These are phyloP conservation scores for Aspergillus pseudonomiae DNA, from an alignment of 2,329 filamentous ascomycete species.

Conservation along the genomic window DNA sequence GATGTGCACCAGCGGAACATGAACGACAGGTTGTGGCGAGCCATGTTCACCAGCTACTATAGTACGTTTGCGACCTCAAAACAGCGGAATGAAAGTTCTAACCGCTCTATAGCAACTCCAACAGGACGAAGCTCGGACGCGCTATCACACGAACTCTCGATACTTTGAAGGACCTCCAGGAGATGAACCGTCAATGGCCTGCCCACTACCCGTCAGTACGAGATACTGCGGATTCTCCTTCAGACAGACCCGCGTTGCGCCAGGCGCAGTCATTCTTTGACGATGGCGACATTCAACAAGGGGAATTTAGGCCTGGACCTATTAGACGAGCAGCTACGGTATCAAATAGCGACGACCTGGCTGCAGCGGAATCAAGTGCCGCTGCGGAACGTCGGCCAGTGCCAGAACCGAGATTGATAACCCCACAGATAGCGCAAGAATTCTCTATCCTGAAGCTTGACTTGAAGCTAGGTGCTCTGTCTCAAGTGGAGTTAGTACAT, in stretches of 20 bases:
- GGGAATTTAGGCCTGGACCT: slow-evolving; percentile 51
- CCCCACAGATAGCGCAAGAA: slow-evolving; percentile 90
- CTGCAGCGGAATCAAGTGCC: slow-evolving; percentile 74
- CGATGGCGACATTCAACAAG: slow-evolving; percentile 23
- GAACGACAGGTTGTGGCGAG: slow-evolving; percentile 72
- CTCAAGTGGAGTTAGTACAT: slow-evolving; percentile 89
- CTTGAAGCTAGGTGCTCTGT: slow-evolving; percentile 81
- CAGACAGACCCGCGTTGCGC: slow-evolving; percentile 40
- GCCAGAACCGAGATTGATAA: slow-evolving; percentile 79
- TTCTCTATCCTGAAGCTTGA: slow-evolving; percentile 96
- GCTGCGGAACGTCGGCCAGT: slow-evolving; percentile 63
- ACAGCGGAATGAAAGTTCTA: slow-evolving; percentile 14
- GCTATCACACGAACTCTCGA: slow-evolving; percentile 87
- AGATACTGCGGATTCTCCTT: slow-evolving; percentile 28
- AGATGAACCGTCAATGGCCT: slow-evolving; percentile 90
- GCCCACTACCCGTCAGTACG: slow-evolving; percentile 81
- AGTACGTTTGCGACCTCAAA: slow-evolving; percentile 47
- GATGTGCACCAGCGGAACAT: slow-evolving; percentile 52
- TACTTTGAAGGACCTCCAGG: slow-evolving; percentile 77
- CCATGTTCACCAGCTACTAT: slow-evolving; percentile 90
- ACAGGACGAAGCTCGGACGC: slow-evolving; percentile 81
- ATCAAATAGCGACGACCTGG: slow-evolving; percentile 59
- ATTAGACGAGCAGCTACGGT: slow-evolving; percentile 74
- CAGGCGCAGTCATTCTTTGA: slow-evolving; percentile 41
- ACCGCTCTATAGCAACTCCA: slow-evolving; percentile 66